phyloP scores from a whole-genome alignment of 2,329 filamentous ascomycete species.

The Trichoderma simmonsii region DNA sequence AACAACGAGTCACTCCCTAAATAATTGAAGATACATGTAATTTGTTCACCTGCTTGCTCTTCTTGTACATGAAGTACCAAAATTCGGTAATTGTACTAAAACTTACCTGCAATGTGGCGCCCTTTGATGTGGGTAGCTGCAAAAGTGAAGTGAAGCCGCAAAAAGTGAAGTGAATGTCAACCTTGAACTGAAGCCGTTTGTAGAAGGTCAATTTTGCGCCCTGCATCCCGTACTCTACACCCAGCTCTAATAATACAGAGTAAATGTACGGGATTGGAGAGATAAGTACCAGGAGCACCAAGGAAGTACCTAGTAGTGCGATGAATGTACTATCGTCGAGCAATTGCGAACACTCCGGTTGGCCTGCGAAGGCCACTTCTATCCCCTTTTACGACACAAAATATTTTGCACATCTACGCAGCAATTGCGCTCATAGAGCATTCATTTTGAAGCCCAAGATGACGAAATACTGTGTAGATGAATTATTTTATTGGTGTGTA shows the following conservation, averaged over 20 bases:
- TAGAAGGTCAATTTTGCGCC: neutral
- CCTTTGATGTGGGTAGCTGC: neutral
- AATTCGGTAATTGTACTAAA: neutral
- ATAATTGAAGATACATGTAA: neutral
- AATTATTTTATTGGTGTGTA: neutral
- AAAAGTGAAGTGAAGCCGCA: neutral
- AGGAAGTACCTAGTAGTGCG: neutral
- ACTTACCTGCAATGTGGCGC: neutral
- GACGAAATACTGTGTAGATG: neutral
- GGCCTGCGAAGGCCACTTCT: neutral
- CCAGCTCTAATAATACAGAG: neutral
- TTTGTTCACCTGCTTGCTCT: neutral
- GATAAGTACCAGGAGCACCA: rapidly evolving
- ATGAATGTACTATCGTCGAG: neutral
- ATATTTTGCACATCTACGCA: neutral
- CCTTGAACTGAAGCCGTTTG: neutral
- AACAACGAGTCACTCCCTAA: neutral
- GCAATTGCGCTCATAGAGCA: neutral
- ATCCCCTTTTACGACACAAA: neutral
- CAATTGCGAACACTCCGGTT: neutral
- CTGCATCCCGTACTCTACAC: neutral
- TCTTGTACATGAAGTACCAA: neutral
- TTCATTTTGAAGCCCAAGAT: neutral
- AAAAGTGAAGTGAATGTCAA: neutral
- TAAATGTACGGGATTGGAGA: neutral